Conservation (phyloP, 805 yeast genomes). For the Candida cerambycidarum region DNA sequence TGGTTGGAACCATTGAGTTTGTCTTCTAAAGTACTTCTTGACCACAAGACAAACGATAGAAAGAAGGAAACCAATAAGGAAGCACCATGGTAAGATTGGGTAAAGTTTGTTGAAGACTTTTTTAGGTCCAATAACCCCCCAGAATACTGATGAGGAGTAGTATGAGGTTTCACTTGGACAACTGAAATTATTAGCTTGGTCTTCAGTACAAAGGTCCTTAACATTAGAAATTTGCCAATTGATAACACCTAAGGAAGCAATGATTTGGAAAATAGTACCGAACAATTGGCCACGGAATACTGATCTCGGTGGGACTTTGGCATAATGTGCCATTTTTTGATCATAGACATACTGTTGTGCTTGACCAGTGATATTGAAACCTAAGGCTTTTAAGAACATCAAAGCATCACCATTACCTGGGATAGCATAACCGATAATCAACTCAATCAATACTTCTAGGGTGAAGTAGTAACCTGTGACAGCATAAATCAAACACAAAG, state of each 20-base stretch:
- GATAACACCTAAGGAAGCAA: constrained; percentile 13
- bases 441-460: constrained; percentile 53
- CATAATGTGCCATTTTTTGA: constrained; percentile 22
- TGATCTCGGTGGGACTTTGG: constrained; percentile 24
- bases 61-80: constrained; percentile 29
- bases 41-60: constrained; percentile 19
- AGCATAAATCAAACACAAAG: constrained; percentile 48
- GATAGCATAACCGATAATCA: constrained; percentile 55
- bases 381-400: constrained; percentile 51
- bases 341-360: constrained; percentile 48
- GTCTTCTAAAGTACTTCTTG: constrained; percentile 19
- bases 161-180: constrained; percentile 29
- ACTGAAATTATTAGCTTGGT: constrained; percentile 34
- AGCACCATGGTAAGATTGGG: constrained; percentile 29
- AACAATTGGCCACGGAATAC: constrained; percentile 20
- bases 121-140: constrained; percentile 60
- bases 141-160: constrained; percentile 54
- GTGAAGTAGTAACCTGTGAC: constrained; percentile 50
- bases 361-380: constrained; percentile 56
- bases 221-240: constrained; percentile 18
- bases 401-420: constrained; percentile 58
- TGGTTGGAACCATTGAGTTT: constrained; percentile 29
- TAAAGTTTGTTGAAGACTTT: constrained; percentile 29
- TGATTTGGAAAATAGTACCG: constrained; percentile 8
- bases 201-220: constrained; percentile 11